Conservation (phyloP, 257 asterid species). For the Primulina huaijiensis region DNA sequence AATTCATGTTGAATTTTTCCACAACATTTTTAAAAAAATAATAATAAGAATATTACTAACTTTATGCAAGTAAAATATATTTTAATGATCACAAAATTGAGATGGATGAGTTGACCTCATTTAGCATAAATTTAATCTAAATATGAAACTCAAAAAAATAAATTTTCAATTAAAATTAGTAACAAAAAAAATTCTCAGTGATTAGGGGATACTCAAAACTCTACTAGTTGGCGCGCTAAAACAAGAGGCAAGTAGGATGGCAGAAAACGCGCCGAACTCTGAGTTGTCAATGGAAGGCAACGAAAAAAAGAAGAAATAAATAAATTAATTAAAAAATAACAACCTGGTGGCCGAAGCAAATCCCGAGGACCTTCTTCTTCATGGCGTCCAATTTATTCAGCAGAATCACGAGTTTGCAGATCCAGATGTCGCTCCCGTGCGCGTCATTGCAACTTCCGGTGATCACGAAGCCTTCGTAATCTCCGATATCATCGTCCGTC, state of each 20-base stretch:
- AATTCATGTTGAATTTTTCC: too few species aligned
- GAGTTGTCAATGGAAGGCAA: background rate
- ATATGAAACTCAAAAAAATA: too few species aligned
- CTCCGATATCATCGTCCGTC: conserved; percentile 57
- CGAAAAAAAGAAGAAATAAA: background rate
- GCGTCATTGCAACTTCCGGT: conserved; percentile 94
- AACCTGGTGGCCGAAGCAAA: conserved; percentile 95
- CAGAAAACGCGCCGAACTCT: background rate
- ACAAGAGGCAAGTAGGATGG: background rate
- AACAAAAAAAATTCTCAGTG: too few species aligned
- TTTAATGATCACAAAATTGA: too few species aligned
- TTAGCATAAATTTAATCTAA: too few species aligned
- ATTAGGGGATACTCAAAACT: too few species aligned
- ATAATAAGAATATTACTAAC: too few species aligned
- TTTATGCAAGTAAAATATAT: too few species aligned
- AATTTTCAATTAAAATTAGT: too few species aligned
- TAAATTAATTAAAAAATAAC: background rate
- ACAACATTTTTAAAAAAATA: too few species aligned
- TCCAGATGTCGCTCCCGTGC: conserved; percentile 76
- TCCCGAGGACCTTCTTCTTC: conserved; percentile 75
- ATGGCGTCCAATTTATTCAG: conserved; percentile 55
- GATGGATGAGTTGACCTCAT: too few species aligned
- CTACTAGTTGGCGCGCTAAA: background rate
- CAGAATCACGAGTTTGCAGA: conserved; percentile 49
- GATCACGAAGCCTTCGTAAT: conserved; percentile 73